Percentiles rank a stretch among this genome's conserved stretches.
phyloP scores from a whole-genome alignment of 371 early-diverging fungal species.

The Apophysomyces elegans region DNA sequence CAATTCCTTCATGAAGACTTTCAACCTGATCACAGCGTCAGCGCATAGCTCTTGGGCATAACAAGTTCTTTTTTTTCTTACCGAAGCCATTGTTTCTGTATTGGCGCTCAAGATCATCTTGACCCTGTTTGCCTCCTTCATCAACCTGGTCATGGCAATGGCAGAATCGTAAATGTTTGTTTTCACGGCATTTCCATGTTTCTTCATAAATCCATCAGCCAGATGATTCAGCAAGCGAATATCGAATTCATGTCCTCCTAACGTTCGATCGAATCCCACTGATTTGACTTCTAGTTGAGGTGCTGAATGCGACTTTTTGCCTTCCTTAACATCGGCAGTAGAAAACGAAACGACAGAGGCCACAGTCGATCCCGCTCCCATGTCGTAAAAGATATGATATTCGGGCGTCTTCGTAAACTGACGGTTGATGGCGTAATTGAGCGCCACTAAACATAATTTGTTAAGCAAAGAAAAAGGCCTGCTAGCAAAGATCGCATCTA shows the following conservation, averaged over 20 bases:
- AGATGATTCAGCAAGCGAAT: conserved; percentile 76
- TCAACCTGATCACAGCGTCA: conserved; percentile 65
- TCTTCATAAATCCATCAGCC: conserved; percentile 70
- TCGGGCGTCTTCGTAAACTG: conserved; percentile 73
- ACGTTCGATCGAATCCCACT: conserved; percentile 80
- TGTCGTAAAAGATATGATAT: conserved; percentile 92
- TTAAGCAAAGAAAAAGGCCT: neutral
- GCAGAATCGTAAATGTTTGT: conserved; percentile 56
- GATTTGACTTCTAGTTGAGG: conserved; percentile 81
- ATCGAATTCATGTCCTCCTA: conserved; percentile 93
- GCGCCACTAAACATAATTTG: conserved; percentile 66
- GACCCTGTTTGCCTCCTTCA: conserved; percentile 92
- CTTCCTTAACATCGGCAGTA: conserved; percentile 62
- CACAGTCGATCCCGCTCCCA: conserved; percentile 95
- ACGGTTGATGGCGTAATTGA: conserved; percentile 88
- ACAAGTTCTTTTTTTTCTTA: conserved; percentile 30
- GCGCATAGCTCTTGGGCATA: neutral
- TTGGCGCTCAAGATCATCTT: conserved; percentile 97
- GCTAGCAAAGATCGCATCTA: neutral
- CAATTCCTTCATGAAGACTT: conserved; percentile 82
- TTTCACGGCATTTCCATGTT: conserved; percentile 43
- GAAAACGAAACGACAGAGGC: conserved; percentile 87
- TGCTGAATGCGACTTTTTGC: conserved; percentile 59
- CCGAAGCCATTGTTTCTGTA: conserved; percentile 81
- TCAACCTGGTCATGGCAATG: conserved; percentile 85